A percentile compares a stretch with the other conserved stretches of the same genome.
These are phyloP conservation scores for Meredithiella fracta DNA, from an alignment of 2,329 filamentous ascomycete genomes.

Conservation along the genomic window DNA sequence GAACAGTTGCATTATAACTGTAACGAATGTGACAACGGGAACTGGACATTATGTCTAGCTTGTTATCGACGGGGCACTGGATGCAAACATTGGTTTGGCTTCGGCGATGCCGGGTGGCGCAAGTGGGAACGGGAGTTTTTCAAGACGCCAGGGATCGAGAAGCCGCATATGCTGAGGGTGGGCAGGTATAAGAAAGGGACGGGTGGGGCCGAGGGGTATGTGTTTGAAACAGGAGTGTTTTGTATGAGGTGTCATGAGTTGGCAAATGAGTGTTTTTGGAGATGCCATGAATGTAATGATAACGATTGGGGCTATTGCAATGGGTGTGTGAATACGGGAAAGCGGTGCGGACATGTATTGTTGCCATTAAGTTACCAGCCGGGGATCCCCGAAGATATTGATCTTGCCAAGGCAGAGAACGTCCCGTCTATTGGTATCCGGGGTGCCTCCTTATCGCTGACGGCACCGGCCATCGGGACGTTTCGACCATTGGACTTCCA, in stretches of 20 bases:
- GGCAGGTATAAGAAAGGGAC: slow-evolving; percentile 34
- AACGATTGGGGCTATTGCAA: slow-evolving; percentile 94
- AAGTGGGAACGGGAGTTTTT: slow-evolving; percentile 42
- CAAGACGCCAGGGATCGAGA: slow-evolving; percentile 25
- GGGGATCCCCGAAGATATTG: not conserved
- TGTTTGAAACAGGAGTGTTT: slow-evolving; percentile 67
- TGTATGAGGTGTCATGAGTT: slow-evolving; percentile 59
- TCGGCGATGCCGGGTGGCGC: slow-evolving; percentile 54
- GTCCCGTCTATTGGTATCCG: not conserved
- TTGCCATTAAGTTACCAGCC: slow-evolving; percentile 54
- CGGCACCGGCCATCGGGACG: slow-evolving; percentile 26
- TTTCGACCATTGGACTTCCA: slow-evolving; percentile 57
- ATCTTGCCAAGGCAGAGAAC: not conserved
- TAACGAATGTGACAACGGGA: slow-evolving; percentile 47
- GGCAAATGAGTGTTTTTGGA: slow-evolving; percentile 78
- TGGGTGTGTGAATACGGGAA: slow-evolving; percentile 66
- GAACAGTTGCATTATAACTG: slow-evolving; percentile 81
- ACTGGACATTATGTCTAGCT: slow-evolving; percentile 62
- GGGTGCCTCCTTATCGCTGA: slow-evolving; percentile 16
- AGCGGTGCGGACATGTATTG: slow-evolving; percentile 65
- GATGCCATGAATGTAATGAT: slow-evolving; percentile 71
- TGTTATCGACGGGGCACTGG: slow-evolving; percentile 67
- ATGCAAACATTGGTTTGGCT: slow-evolving; percentile 78
- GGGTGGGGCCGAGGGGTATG: slow-evolving; percentile 37
- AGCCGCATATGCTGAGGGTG: slow-evolving; percentile 41